Evolutionary conservation across 371 early-diverging fungal genomes (phyloP).

Genomic region (Haplosporangium sp.): DNA sequence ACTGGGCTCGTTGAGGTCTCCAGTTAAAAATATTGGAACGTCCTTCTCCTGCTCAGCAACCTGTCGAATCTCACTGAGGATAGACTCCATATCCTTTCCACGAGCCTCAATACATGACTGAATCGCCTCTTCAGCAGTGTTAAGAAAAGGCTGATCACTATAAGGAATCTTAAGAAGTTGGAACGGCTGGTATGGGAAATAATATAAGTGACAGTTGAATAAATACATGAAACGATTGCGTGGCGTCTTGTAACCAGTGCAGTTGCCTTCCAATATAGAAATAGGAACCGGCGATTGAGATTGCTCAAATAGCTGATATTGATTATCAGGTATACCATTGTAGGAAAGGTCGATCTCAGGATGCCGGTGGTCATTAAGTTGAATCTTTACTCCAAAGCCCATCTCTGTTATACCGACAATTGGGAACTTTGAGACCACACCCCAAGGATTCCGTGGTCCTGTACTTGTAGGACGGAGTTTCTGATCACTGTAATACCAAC

Average conservation of each 20-base stretch:
- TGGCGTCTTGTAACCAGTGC: background rate
- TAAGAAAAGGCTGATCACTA: constrained; percentile 31
- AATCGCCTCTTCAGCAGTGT: constrained; percentile 43
- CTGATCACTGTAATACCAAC: constrained; percentile 54
- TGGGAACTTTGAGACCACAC: constrained; percentile 53
- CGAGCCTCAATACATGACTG: constrained; percentile 37
- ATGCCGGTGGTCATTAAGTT: constrained; percentile 44
- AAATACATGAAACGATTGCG: constrained; percentile 49
- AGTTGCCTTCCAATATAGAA: background rate
- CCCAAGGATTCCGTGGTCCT: constrained; percentile 53
- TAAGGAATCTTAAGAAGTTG: constrained; percentile 55
- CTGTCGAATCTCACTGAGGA: constrained; percentile 36
- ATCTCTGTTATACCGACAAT: constrained; percentile 35
- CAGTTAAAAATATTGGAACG: constrained; percentile 52
- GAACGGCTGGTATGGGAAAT: constrained; percentile 57
- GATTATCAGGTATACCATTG: constrained; percentile 15
- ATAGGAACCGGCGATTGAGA: background rate
- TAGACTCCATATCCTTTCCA: constrained; percentile 40
- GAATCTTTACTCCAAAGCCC: constrained; percentile 55
- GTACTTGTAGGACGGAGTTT: constrained; percentile 25
- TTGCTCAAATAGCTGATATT: constrained; percentile 24
- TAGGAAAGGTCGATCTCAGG: constrained; percentile 33
- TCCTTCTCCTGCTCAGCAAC: constrained; percentile 37
- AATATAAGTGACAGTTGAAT: constrained; percentile 56
- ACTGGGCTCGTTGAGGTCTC: constrained; percentile 58